phyloP scores from a whole-genome alignment of 805 yeast genomes.

The Wickerhamiella hasegawae region DNA sequence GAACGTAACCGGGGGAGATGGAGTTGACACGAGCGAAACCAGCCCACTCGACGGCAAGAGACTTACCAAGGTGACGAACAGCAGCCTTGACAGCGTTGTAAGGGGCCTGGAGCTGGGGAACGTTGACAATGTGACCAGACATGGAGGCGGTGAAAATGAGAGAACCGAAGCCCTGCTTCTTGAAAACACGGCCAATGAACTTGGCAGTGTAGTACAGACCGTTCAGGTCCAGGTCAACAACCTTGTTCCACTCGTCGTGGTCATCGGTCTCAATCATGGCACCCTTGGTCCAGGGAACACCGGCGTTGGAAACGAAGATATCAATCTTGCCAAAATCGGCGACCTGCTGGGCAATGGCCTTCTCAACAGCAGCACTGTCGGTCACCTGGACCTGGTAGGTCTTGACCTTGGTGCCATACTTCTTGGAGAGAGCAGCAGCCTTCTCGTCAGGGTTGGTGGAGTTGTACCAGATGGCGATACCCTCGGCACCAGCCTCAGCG shows the following conservation, averaged over 20 bases:
- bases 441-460: conserved; percentile 43
- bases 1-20: conserved; percentile 71
- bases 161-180: conserved; percentile 62
- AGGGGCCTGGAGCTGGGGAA: conserved; percentile 75
- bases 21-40: conserved; percentile 68
- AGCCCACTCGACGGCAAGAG: conserved; percentile 80
- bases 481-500: conserved; percentile 76
- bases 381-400: conserved; percentile 51
- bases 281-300: conserved; percentile 70
- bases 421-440: conserved; percentile 36
- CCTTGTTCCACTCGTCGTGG: conserved; percentile 51
- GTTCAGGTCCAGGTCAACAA: conserved; percentile 59
- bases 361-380: conserved; percentile 34
- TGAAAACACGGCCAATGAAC: conserved; percentile 57
- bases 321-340: conserved; percentile 69
- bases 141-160: conserved; percentile 76
- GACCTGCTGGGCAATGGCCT: conserved; percentile 34
- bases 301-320: conserved; percentile 80
- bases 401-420: conserved; percentile 42
- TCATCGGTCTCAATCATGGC: conserved; percentile 33
- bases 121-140: conserved; percentile 76
- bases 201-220: conserved; percentile 74
- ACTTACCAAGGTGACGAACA: conserved; percentile 54
- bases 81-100: conserved; percentile 83
- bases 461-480: conserved; percentile 51